phyloP scores from a whole-genome alignment of 139 green algal species.

The Chlamydomonas schloesseri region DNA sequence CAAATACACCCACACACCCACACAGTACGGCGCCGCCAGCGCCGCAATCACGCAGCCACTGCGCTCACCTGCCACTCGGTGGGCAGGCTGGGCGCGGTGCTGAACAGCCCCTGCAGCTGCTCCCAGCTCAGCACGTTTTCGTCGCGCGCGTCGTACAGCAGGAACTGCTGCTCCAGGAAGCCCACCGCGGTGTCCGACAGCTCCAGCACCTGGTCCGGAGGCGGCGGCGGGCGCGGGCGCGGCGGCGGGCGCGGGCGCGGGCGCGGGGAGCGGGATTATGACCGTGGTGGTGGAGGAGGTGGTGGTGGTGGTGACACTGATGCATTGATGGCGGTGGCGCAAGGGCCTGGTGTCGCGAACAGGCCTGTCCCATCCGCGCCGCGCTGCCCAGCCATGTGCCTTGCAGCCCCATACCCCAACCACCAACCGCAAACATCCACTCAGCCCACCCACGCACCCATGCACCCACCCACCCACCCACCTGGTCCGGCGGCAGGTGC shows the following conservation, averaged over 20 bases:
- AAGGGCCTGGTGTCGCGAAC: no score
- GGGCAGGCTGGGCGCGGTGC: constrained; percentile 58
- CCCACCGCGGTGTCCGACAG: constrained; percentile 58
- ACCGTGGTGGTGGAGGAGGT: background rate
- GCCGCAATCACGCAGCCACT: no score
- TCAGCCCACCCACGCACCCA: no score
- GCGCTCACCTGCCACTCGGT: constrained; percentile 52
- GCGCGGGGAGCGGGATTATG: background rate
- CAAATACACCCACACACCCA: no score
- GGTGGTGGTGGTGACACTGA: background rate
- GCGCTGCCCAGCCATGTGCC: no score
- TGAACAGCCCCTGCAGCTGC: constrained; percentile 72
- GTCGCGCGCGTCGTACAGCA: constrained; percentile 63
- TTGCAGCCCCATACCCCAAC: background rate
- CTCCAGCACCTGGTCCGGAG: constrained; percentile 68
- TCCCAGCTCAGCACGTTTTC: constrained; percentile 71
- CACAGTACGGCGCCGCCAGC: no score
- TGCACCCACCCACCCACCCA: background rate
- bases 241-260: background rate
- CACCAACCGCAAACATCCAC: no score
- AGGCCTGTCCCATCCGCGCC: no score
- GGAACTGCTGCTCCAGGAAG: constrained; percentile 76
- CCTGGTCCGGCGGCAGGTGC: constrained; percentile 41
- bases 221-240: no score
- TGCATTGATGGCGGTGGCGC: no score